Percentiles rank a stretch among this genome's conserved stretches.
These are phyloP conservation scores for Solanum pennellii DNA, from an alignment of 257 asterid genomes.

Conservation along the genomic window DNA sequence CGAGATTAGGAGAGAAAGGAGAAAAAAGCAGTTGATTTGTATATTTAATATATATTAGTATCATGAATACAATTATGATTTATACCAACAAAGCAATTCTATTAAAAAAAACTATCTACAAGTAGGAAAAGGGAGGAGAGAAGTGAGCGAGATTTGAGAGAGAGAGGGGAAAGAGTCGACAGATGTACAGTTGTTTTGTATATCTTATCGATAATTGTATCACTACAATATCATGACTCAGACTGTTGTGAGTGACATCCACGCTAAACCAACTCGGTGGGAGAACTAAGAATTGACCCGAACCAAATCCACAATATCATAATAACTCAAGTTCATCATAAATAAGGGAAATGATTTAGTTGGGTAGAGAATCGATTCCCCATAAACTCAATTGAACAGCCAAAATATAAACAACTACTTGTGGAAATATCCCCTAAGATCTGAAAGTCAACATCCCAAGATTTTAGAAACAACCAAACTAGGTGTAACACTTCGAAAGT, in stretches of 20 bases:
- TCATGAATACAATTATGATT: neutral
- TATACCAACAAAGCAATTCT: neutral
- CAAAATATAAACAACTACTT: neutral
- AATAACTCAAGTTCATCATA: neutral
- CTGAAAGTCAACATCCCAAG: neutral
- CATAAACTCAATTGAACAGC: neutral
- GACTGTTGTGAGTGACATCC: neutral
- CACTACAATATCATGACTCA: neutral
- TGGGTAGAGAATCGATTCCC: neutral
- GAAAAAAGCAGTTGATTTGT: neutral
- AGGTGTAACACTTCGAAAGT: neutral
- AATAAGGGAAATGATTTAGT: neutral
- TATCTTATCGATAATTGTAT: neutral
- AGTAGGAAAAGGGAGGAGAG: neutral
- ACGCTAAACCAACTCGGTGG: neutral
- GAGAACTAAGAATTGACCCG: neutral
- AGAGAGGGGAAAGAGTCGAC: neutral
- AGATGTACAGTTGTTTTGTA: neutral
- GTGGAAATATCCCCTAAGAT: neutral
- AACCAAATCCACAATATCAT: neutral
- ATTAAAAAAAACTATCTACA: neutral
- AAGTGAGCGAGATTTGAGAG: neutral
- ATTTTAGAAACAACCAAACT: neutral
- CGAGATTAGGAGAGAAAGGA: neutral
- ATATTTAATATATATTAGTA: neutral